phyloP scores from a whole-genome alignment of 352 stramenopile species.

The Pythium oligandrum region DNA sequence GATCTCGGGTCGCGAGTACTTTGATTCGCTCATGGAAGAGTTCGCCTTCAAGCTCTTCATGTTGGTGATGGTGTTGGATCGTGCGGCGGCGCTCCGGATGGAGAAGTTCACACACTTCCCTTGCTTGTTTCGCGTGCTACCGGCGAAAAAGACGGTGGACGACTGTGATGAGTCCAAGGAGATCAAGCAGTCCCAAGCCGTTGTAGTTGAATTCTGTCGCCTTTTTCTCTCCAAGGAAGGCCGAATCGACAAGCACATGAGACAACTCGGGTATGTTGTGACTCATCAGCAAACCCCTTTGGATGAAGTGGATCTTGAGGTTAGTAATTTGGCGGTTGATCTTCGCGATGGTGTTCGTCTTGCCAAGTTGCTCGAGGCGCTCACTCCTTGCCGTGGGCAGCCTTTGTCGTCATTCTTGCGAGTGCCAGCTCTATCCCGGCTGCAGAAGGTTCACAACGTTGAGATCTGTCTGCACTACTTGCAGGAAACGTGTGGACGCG shows the following conservation, averaged over 20 bases:
- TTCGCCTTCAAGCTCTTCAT: slow-evolving; percentile 91
- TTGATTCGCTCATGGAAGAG: slow-evolving; percentile 79
- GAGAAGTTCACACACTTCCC: slow-evolving; percentile 81
- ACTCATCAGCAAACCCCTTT: slow-evolving; percentile 89
- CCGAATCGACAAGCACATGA: slow-evolving; percentile 93
- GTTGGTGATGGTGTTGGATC: slow-evolving; percentile 92
- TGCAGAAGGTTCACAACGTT: slow-evolving; percentile 97
- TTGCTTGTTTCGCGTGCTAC: slow-evolving; percentile 84
- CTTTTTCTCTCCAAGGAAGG: slow-evolving; percentile 93
- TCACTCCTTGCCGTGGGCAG: slow-evolving; percentile 34
- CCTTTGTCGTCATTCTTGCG: slow-evolving; percentile 80
- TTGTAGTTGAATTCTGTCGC: slow-evolving; percentile 91
- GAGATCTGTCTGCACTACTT: slow-evolving; percentile 86
- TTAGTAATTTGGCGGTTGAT: slow-evolving; percentile 92
- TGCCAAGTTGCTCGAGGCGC: slow-evolving; percentile 89
- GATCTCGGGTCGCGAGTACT: slow-evolving; percentile 73
- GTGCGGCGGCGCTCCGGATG: slow-evolving; percentile 61
- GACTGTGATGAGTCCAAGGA: slow-evolving; percentile 16
- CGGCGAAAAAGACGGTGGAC: slow-evolving; percentile 8
- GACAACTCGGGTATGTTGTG: slow-evolving; percentile 82
- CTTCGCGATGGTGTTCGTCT: slow-evolving; percentile 95
- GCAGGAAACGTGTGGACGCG: slow-evolving; percentile 60
- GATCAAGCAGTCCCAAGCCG: slow-evolving; percentile 89
- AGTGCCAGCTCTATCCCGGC: slow-evolving; percentile 90
- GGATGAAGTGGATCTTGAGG: slow-evolving; percentile 93